These are phyloP conservation scores for Ceriops decandra DNA, from an alignment of 345 rosid genomes.

Conservation along the genomic window DNA sequence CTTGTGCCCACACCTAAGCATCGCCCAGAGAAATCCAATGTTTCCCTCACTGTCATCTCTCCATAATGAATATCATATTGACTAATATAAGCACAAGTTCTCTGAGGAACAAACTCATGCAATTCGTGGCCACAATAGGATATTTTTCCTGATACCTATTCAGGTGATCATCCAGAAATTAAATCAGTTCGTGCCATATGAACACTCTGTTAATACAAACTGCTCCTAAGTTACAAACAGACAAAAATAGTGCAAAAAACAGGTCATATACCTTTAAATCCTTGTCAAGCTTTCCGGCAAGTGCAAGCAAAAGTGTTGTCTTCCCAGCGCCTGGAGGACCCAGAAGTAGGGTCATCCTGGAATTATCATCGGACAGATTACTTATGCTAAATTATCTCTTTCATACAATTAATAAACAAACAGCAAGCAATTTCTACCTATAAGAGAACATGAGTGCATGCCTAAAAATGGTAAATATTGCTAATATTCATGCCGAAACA, in stretches of 20 bases:
- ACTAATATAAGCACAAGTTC: conserved; percentile 47
- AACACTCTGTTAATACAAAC: background rate
- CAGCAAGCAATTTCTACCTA: too few species aligned
- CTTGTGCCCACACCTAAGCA: conserved; percentile 52
- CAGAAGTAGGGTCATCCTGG: conserved; percentile 79
- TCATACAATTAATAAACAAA: too few species aligned
- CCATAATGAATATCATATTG: conserved; percentile 46
- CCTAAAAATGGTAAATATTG: background rate
- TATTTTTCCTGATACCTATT: conserved; percentile 38
- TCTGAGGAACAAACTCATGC: conserved; percentile 41
- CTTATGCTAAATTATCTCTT: too few species aligned
- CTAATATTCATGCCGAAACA: too few species aligned
- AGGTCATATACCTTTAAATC: conserved; percentile 47
- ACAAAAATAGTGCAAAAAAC: background rate
- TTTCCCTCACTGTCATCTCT: conserved; percentile 51
- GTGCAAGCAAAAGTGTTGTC: conserved; percentile 71
- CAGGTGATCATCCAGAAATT: background rate
- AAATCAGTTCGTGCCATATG: background rate
- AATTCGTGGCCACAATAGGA: conserved; percentile 46
- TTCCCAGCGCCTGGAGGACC: conserved; percentile 95
- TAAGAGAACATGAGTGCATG: background rate
- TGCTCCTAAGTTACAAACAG: background rate
- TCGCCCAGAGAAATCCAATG: conserved; percentile 47
- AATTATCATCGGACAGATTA: conserved; percentile 2
- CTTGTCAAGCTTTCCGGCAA: conserved; percentile 65